phyloP scores from a whole-genome alignment of 2,329 filamentous ascomycete species.

The Thelonectria discophora region DNA sequence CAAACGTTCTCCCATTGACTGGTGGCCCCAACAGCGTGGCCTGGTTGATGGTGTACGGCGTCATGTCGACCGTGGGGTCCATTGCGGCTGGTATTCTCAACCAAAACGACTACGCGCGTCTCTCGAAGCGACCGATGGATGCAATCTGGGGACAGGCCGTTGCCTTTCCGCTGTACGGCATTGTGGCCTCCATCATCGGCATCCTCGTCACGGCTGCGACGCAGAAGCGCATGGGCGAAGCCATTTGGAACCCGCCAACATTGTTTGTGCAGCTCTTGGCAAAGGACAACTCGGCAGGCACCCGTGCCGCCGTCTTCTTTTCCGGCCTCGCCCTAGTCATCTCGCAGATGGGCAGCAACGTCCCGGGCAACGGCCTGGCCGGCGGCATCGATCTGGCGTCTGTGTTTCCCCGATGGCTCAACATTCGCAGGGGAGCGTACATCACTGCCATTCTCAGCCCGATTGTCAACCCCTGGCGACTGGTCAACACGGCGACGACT shows the following conservation, averaged over 20 bases:
- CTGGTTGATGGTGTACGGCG: slow-evolving; percentile 50
- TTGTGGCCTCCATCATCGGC: slow-evolving; percentile 49
- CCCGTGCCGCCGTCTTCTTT: slow-evolving; percentile 51
- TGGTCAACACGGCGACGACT: slow-evolving; percentile 49
- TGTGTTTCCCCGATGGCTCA: slow-evolving; percentile 49
- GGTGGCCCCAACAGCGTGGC: slow-evolving; percentile 44
- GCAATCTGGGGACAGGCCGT: slow-evolving; percentile 49
- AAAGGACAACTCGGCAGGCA: slow-evolving; percentile 44
- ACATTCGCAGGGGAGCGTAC: slow-evolving; percentile 51
- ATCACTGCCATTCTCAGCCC: slow-evolving; percentile 48
- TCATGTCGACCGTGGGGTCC: slow-evolving; percentile 49
- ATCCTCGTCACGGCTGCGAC: slow-evolving; percentile 53
- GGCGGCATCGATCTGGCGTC: slow-evolving; percentile 53
- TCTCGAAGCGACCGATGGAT: slow-evolving; percentile 44
- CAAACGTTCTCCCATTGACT: slow-evolving; percentile 35
- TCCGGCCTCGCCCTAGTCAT: slow-evolving; percentile 48
- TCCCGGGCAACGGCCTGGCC: slow-evolving; percentile 49
- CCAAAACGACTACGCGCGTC: slow-evolving; percentile 51
- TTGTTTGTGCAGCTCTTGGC: slow-evolving; percentile 47
- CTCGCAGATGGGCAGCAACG: slow-evolving; percentile 50
- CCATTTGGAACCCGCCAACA: slow-evolving; percentile 51
- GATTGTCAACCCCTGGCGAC: slow-evolving; percentile 50
- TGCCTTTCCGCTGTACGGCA: slow-evolving; percentile 49
- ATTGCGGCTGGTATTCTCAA: slow-evolving; percentile 52
- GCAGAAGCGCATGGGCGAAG: slow-evolving; percentile 47